Evolutionary conservation across 106 monocot genomes (phyloP), one percentile per base, ranked within the genome.

Genomic region (Acorus gramineus): DNA sequence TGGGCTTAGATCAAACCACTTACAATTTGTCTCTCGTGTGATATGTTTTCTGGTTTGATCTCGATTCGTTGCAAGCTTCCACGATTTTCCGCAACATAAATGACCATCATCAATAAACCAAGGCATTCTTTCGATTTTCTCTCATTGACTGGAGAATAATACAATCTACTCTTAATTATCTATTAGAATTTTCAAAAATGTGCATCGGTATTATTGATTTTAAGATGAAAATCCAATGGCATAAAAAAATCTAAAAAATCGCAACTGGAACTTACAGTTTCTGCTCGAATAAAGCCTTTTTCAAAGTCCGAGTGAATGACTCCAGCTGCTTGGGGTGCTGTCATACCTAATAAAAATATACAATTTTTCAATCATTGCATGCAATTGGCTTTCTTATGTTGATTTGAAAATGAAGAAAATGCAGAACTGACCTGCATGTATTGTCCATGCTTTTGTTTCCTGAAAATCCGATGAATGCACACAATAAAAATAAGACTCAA

Each of bases 401-500:
- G 28, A 28, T 28, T 28, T 28, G 28, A 28, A 28, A 28, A 28
- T 28, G 28, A 28, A 28, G 28, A 28, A 28, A 28, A 28, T 5
- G 60, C n/a, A 63, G 71, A 70, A 70, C 55, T 7, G 71, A 91
- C 91, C 96, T 74, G 92, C 59, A 69, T 71, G 81, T 77, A 99
- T 88, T 43, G 96, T 98, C 96, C 92, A 99, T 72, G 98, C 98
- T 81, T 86, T 99, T 81, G 92, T 81, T 92, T 99, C 98, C 98
- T 99, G 72, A 10, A 44, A 7, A 54, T n/a, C 45, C 3, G 28
- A 48, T 55, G 44, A 48, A 45, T 5, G 52, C 10, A 28, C 12
- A 55, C 66, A 47, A 58, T 63, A 59, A 48, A n/a, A 55, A 62
- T 46, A 49, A 66, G 53, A 13, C 2, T 62, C 8, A 9, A 46